These are phyloP conservation scores for Hypoxylon sp. DNA, from an alignment of 2,329 filamentous ascomycete genomes.

Conservation along the genomic window DNA sequence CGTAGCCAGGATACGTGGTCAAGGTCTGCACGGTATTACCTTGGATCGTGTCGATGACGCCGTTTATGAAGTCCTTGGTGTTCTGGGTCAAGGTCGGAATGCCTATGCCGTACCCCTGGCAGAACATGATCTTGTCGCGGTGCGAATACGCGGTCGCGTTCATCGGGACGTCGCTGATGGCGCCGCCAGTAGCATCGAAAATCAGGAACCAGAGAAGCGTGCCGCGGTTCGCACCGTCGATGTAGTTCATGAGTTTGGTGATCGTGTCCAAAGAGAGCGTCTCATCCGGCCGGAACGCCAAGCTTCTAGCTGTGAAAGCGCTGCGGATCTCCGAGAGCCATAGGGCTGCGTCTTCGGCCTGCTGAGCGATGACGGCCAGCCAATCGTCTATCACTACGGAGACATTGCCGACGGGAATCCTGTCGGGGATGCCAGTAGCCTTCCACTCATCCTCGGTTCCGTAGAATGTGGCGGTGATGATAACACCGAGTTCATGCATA, in stretches of 20 bases:
- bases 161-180: conserved; percentile 67
- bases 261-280: conserved; percentile 63
- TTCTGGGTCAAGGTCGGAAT: conserved; percentile 61
- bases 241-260: conserved; percentile 66
- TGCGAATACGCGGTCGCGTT: conserved; percentile 74
- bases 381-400: conserved; percentile 72
- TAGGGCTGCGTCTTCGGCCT: conserved; percentile 65
- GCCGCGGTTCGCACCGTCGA: conserved; percentile 64
- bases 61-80: conserved; percentile 66
- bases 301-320: conserved; percentile 71
- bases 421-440: conserved; percentile 63
- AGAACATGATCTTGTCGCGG: conserved; percentile 74
- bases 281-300: conserved; percentile 67
- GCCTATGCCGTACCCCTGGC: conserved; percentile 73
- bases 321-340: conserved; percentile 63
- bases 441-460: conserved; percentile 70
- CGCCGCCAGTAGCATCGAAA: conserved; percentile 74
- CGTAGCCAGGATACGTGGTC: conserved; percentile 74
- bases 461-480: conserved; percentile 74
- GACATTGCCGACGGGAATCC: conserved; percentile 61
- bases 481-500: conserved; percentile 65
- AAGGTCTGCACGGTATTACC: conserved; percentile 57
- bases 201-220: conserved; percentile 73
- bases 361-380: conserved; percentile 70
- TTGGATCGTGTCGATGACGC: conserved; percentile 63